Base-by-base conservation (phyloP, 257 asterid species). In the Nicotiana tabacum region DNA sequence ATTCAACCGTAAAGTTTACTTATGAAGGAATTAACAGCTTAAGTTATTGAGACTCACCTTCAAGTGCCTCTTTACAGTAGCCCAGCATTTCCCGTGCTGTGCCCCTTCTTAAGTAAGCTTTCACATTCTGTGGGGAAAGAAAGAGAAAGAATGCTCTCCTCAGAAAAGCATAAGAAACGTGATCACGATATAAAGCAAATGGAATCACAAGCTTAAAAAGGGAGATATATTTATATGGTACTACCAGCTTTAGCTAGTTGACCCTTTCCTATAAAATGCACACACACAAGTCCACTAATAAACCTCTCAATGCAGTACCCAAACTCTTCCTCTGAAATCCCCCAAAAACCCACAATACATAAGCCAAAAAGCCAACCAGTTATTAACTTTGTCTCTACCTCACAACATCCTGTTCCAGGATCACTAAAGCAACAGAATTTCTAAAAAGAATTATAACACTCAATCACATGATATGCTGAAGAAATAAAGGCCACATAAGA, bases 11-110 rank as follows among this genome's bases (percentile, higher is more conserved):
- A 48, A 46, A 48, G 46, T 51, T 27, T 15, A 61, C 80, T 76
- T 17, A 3, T 27, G 64, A 51, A 74, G 29, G 64, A 74, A 76
- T 76, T 76, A 48, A 7, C 64, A 76, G 60, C 67, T 51, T 5
- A 76, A 77, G 81, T 37, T 11, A 30, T 48, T 24, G 8, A 79
- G 66, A 89, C 82, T 86, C 82, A 91, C 99, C 99, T 84, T 94
- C 98, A 84, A 90, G 88, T 80, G 99, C 98, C 83, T 92, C 98
- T 81, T 85, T 92, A 77, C 81, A 87, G 85, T 87, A 96, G 77
- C 97, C 97, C 85, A 94, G 86, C 94, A 92, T 94, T 91, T 96
- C 98, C 66, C 99, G 88, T 16, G 99, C 91, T 21, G 97, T 95
- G 83, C 97, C 99, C 89, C 99, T 92, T 79, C 99, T 90, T 77